These are phyloP conservation scores for Fomitopsis betulina DNA, from an alignment of 1,284 basidiomycete genomes.

Conservation along the genomic window DNA sequence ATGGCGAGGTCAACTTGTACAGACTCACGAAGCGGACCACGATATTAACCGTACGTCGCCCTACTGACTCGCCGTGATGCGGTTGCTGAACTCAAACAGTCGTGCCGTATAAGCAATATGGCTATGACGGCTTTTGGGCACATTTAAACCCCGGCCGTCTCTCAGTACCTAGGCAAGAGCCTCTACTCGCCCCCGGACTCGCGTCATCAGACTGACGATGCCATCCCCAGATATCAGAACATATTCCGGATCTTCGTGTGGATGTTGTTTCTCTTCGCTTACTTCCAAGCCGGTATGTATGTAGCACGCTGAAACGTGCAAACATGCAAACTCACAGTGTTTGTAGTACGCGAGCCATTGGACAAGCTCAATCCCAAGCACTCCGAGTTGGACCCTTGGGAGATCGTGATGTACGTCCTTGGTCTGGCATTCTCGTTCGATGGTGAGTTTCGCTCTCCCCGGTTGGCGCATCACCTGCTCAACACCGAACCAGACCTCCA, in stretches of 20 bases:
- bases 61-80: neutral
- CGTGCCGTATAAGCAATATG: conserved; percentile 50
- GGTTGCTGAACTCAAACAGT: conserved; percentile 35
- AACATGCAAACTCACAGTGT: neutral
- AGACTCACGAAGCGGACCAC: conserved; percentile 65
- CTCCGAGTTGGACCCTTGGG: conserved; percentile 66
- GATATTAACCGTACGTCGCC: conserved; percentile 60
- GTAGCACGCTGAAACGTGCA: conserved; percentile 16
- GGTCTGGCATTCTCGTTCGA: conserved; percentile 73
- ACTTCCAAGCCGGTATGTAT: conserved; percentile 79
- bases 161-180: conserved; percentile 72
- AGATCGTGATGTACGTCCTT: conserved; percentile 74
- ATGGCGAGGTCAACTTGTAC: conserved; percentile 82
- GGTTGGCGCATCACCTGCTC: neutral
- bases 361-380: conserved; percentile 52
- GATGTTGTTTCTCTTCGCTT: conserved; percentile 81
- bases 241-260: conserved; percentile 74
- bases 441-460: conserved; percentile 39
- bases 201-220: neutral
- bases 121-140: conserved; percentile 55
- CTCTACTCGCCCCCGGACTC: conserved; percentile 11
- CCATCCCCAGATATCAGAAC: conserved; percentile 61
- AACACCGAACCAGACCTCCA: conserved; percentile 45
- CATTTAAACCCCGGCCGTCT: conserved; percentile 79
- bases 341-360: conserved; percentile 65